Evolutionary conservation across 1,284 basidiomycete genomes (phyloP).

Genomic region (Cerrena zonata): DNA sequence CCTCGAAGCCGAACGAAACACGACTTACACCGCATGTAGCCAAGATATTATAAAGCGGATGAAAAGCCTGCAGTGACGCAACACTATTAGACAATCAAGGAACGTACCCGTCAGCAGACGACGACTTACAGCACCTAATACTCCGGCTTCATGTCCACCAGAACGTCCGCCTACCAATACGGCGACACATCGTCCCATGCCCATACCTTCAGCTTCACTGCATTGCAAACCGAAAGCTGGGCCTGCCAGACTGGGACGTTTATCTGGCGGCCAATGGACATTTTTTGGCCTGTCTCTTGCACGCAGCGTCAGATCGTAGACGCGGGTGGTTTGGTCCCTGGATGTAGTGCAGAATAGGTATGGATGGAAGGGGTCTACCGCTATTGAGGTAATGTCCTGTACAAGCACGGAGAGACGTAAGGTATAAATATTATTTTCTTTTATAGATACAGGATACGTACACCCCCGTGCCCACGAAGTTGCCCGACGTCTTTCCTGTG

Average conservation of each 20-base stretch:
- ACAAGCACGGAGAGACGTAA: background rate
- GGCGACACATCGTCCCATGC: conserved; percentile 56
- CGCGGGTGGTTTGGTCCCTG: conserved; percentile 55
- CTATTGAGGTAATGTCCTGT: conserved; percentile 63
- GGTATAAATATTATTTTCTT: too few relatives aligned
- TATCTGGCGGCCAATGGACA: conserved; percentile 52
- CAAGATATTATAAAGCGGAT: conserved; percentile 53
- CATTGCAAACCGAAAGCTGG: conserved; percentile 65
- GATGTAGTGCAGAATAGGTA: conserved; percentile 65
- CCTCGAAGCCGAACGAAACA: background rate
- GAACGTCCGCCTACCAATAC: conserved; percentile 63
- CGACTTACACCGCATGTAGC: conserved; percentile 66
- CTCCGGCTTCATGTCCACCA: conserved; percentile 65
- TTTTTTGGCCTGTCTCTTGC: conserved; percentile 38
- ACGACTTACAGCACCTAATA: conserved; percentile 52
- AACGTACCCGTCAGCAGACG: too few relatives aligned
- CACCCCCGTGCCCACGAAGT: conserved; percentile 65
- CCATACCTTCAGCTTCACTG: conserved; percentile 51
- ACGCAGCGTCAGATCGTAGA: conserved; percentile 50
- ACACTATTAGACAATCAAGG: too few relatives aligned
- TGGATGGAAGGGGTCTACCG: conserved; percentile 51
- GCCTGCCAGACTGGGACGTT: conserved; percentile 48
- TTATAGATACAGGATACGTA: conserved; percentile 34
- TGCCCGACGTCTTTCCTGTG: conserved; percentile 36
- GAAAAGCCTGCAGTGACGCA: conserved; percentile 65